Evolutionary conservation across 139 green algal genomes (phyloP).

Genomic region (Micractinium sp.): DNA sequence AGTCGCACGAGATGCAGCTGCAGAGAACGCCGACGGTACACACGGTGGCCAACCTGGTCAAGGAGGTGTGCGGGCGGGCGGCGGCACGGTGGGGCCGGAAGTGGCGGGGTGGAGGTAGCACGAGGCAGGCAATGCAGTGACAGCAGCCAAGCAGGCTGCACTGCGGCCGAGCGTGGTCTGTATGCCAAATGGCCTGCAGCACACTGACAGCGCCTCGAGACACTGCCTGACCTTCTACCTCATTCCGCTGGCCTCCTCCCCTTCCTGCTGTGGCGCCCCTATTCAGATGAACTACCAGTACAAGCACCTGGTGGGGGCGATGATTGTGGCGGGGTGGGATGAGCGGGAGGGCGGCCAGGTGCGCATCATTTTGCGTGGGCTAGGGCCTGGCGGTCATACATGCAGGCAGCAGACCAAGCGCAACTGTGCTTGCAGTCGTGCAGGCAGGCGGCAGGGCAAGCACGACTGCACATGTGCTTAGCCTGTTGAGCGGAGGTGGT

Average conservation of each 20-base stretch:
- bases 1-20: constrained; percentile 66
- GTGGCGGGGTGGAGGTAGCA: too few relatives aligned
- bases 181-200: neutral
- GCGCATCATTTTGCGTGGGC: neutral
- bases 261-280: neutral
- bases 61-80: constrained; percentile 51
- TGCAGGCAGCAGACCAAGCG: too few relatives aligned
- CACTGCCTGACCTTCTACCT: neutral
- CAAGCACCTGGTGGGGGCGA: constrained; percentile 91
- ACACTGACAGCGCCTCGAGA: neutral
- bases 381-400: too few relatives aligned
- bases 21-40: constrained; percentile 69
- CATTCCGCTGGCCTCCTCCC: neutral
- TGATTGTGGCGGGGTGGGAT: constrained; percentile 97
- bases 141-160: too few relatives aligned
- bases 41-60: constrained; percentile 88
- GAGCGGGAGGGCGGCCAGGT: constrained; percentile 74
- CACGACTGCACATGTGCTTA: too few relatives aligned
- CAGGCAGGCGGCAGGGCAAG: too few relatives aligned
- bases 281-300: constrained; percentile 90
- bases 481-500: too few relatives aligned
- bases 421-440: too few relatives aligned
- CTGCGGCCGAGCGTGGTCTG: neutral
- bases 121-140: too few relatives aligned
- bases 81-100: too few relatives aligned